Percentiles rank a stretch among this genome's conserved stretches.
These are phyloP conservation scores for Lecanosticta acicola DNA, from an alignment of 2,329 filamentous ascomycete species.

Conservation along the genomic window DNA sequence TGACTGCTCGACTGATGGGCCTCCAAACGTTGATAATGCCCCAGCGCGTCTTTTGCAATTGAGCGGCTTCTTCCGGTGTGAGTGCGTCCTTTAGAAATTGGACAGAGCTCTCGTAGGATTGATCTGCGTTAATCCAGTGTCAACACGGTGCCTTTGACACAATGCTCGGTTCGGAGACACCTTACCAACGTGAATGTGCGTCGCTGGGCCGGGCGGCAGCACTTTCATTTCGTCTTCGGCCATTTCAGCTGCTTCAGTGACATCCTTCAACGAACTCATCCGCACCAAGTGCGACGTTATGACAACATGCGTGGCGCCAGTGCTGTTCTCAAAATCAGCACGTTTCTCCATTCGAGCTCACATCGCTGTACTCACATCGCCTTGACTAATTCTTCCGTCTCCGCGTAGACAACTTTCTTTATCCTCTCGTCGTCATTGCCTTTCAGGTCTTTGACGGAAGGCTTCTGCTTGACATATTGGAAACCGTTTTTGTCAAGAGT, in stretches of 20 bases:
- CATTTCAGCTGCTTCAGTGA: slow-evolving; percentile 1
- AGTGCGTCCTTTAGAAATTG: not conserved
- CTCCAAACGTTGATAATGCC: not conserved
- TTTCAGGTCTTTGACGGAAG: not conserved
- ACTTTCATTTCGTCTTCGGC: not conserved
- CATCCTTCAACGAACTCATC: not conserved
- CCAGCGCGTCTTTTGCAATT: slow-evolving; percentile 2
- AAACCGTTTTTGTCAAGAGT: slow-evolving; percentile 9
- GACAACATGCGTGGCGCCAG: slow-evolving; percentile 3
- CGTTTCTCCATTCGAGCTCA: not conserved
- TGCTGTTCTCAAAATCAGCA: not conserved
- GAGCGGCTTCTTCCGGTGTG: not conserved
- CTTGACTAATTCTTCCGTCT: slow-evolving; percentile 1
- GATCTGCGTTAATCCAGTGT: slow-evolving; percentile 2
- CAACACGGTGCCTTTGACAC: no score
- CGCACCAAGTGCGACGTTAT: not conserved
- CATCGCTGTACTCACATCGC: not conserved
- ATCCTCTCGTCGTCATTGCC: not conserved
- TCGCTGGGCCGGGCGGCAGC: not conserved
- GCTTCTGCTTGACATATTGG: slow-evolving; percentile 3
- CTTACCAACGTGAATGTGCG: slow-evolving; percentile 4
- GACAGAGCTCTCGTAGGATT: slow-evolving; percentile 6
- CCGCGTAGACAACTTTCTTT: not conserved
- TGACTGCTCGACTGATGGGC: not conserved
- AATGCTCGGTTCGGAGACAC: not conserved